Base-by-base conservation (phyloP, 805 yeast species). In the Pachysolen tannophilus region DNA sequence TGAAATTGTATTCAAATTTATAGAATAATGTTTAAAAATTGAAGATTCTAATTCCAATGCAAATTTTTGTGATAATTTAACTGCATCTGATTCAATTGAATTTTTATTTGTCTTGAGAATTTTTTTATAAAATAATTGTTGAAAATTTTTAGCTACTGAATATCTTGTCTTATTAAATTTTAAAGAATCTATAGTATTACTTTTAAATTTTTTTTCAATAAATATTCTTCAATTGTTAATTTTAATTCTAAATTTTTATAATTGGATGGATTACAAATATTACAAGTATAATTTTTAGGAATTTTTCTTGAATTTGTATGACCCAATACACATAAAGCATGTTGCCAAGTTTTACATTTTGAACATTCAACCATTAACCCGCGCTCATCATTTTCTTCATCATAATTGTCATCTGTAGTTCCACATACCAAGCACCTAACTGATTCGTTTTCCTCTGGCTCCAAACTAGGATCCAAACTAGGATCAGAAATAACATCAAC, bases 311-410 rank as follows among this genome's bases (percentile, higher is more conserved):
- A 49, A n/a, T 47, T 47, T 8, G 58, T 53, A 7, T 59, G 50
- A 30, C 66, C 75, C 18, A 78, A 67, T 71, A 78, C 64, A 53
- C 88, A 81, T 36, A 50, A 57, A 21, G 72, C 69, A 48, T 81
- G 88, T 49, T 81, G 87, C 87, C 87, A 81, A 2, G 85, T 71
- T 30, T 65, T 54, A 49, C 88, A 81, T 6, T 55, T 45, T 19
- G 76, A 84, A 55, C 88, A 81, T 46, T 75, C 75, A 19, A 79
- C 68, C 82, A 78, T 77, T 9, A 61, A 62, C 10, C 82, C 76
- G 8, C 62, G 54, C 1, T 54, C 52, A 41, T 76, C 83, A 4
- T 64, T 66, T 0, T 66, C 77, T 41, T 69, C 81, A 45, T 77
- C 63, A 49, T 74, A 78, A 42, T 74, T 78, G 13, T 57, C 65